Evolutionary conservation across 768 basidiomycete genomes (phyloP).

Genomic region (Chlorophyllum brunneum): DNA sequence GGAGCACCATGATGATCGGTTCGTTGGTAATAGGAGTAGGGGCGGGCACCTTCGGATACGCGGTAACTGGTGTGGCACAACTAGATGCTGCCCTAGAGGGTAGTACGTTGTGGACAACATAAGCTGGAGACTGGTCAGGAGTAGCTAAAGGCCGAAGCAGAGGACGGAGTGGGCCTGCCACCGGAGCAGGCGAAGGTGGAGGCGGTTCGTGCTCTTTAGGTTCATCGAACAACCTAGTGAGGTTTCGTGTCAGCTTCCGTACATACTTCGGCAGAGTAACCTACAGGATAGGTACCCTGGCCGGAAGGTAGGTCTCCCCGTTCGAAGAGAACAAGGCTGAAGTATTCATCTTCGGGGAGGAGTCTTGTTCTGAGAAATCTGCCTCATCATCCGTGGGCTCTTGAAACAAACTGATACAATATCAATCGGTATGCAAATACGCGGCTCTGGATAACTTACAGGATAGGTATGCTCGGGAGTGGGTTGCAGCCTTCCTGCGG

Average conservation of each 20-base stretch:
- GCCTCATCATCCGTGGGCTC: conserved; percentile 4
- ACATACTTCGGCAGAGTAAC: neutral
- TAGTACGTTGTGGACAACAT: conserved; percentile 19
- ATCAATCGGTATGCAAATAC: neutral
- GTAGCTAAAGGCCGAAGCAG: conserved; percentile 48
- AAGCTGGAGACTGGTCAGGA: conserved; percentile 41
- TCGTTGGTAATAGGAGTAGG: conserved; percentile 24
- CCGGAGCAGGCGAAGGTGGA: conserved; percentile 25
- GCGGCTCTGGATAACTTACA: neutral
- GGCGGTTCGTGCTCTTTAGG: conserved; percentile 31
- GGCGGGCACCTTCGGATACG: conserved; percentile 25
- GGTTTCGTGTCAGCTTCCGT: neutral
- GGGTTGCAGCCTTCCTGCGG: neutral
- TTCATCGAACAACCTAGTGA: conserved; percentile 46
- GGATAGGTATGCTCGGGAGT: conserved; percentile 1
- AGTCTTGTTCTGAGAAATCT: neutral
- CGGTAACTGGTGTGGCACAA: conserved; percentile 25
- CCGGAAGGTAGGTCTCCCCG: neutral
- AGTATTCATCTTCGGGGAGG: neutral
- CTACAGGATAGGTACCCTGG: neutral
- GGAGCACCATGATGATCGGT: conserved; percentile 10
- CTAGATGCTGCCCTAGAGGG: conserved; percentile 13
- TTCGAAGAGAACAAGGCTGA: neutral
- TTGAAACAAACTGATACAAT: conserved; percentile 1
- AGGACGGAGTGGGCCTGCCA: conserved; percentile 42